Evolutionary conservation across 1,284 basidiomycete species (phyloP).

Genomic region (Vanrija sp.): DNA sequence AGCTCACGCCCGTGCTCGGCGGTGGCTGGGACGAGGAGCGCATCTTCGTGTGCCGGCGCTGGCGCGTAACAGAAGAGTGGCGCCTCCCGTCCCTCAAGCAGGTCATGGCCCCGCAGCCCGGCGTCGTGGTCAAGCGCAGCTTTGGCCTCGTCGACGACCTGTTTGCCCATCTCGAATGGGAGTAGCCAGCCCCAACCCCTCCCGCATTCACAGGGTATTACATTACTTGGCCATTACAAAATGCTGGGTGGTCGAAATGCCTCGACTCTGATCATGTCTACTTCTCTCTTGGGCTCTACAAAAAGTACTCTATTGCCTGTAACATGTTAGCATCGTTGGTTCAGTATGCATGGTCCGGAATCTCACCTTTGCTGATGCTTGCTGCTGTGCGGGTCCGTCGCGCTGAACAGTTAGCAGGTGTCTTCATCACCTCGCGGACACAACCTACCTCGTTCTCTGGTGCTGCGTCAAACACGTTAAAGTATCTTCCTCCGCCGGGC

Average conservation of each 20-base stretch:
- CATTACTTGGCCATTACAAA: constrained; percentile 10
- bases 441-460: constrained; percentile 73
- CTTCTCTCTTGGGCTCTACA: constrained; percentile 20
- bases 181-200: no score
- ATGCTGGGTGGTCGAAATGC: constrained; percentile 11
- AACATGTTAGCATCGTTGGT: constrained; percentile 13
- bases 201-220: constrained; percentile 5
- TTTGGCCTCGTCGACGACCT: constrained; percentile 38
- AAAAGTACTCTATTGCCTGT: constrained; percentile 46
- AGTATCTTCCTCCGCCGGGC: constrained; percentile 82
- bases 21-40: constrained; percentile 28
- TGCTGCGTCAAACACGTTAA: constrained; percentile 95
- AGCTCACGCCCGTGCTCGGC: constrained; percentile 34
- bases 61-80: constrained; percentile 38
- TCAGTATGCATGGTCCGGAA: not conserved
- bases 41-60: constrained; percentile 41
- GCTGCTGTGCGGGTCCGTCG: constrained; percentile 48
- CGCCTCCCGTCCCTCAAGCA: constrained; percentile 25
- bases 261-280: no score
- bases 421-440: no score
- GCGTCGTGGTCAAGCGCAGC: constrained; percentile 32
- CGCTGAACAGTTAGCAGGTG: constrained; percentile 10
- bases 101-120: constrained; percentile 39
- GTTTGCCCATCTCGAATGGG: constrained; percentile 38
- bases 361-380: constrained; percentile 31